Base-by-base conservation (phyloP, 176 grass and related monocot species). In the Avena eriantha region DNA sequence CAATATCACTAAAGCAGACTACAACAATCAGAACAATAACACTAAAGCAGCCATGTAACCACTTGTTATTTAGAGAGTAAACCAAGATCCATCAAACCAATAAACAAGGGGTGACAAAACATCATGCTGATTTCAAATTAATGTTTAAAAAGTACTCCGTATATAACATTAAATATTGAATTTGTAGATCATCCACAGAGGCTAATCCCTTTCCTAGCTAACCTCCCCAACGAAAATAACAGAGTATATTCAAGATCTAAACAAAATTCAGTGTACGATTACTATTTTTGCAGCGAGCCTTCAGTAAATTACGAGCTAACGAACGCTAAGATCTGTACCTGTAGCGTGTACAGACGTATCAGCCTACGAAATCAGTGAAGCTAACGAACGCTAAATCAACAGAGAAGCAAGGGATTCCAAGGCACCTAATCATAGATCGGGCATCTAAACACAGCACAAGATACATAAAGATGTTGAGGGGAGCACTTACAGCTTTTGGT, bases 401-500 rank as follows among this genome's bases (percentile, higher is more conserved):
- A 11, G 10, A 12, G 3, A 58, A 21, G 26, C 3, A 56, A 41
- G 51, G 6, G 31, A 78, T 36, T 12, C 14, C 77, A 6, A 80
- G 36, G 14, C 12, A 80, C 48, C 57, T 64, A 36, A 46, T 1
- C 13, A 80, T 16, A 80, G 78, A 67, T 67, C 64, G 64, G 15
- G 64, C 4, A 35, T 66, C 64, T 67, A 67, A 67, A 9, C 29
- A 67, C 22, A 26, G 59, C 6, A 39, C 77, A 1, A n/a, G 12
- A 65, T 46, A 15, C 5, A 80, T 14, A 48, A 11, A 45, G 36
- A 57, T 10, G n/a, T 14, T 10, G 53, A 16, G 0, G 13, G 3
- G 48, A 83, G 7, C 26, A 92, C 94, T 91, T 81, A 93, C 94
- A 96, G 92, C 84, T 97, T 97, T 86, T 97, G 95, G 57, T 97